Conservation (phyloP, 257 asterid genomes). For the Solanum habrochaites region DNA sequence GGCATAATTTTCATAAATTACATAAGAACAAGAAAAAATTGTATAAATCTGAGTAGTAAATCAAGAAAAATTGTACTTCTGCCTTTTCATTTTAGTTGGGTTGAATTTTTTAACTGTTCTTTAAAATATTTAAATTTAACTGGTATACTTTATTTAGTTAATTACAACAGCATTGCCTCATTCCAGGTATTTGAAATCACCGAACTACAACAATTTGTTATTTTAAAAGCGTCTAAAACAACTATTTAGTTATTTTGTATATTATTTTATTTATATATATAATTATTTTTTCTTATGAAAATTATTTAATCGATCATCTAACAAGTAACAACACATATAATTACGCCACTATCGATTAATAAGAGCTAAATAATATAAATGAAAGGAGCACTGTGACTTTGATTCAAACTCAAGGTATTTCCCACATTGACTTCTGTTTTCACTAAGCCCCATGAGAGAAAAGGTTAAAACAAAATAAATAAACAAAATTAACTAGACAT, state of each 20-base stretch:
- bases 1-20: not conserved
- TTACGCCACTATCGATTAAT: too few relatives aligned
- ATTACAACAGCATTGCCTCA: not conserved
- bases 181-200: too few relatives aligned
- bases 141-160: not conserved
- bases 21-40: not conserved
- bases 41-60: not conserved
- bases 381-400: not conserved
- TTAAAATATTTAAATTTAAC: not conserved
- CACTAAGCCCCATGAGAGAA: constrained; percentile 8
- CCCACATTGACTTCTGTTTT: constrained; percentile 17
- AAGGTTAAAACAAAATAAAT: not conserved
- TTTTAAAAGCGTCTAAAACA: too few relatives aligned
- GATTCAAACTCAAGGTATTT: not conserved
- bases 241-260: too few relatives aligned
- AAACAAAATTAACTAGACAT: not conserved
- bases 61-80: not conserved
- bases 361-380: too few relatives aligned
- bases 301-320: too few relatives aligned
- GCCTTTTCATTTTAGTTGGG: not conserved
- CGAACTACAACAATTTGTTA: too few relatives aligned
- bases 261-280: too few relatives aligned
- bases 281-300: too few relatives aligned
- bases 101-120: not conserved
- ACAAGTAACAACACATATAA: too few relatives aligned